phyloP scores from a whole-genome alignment of 139 green algal species.

The Tetradesmus lagerheimii region DNA sequence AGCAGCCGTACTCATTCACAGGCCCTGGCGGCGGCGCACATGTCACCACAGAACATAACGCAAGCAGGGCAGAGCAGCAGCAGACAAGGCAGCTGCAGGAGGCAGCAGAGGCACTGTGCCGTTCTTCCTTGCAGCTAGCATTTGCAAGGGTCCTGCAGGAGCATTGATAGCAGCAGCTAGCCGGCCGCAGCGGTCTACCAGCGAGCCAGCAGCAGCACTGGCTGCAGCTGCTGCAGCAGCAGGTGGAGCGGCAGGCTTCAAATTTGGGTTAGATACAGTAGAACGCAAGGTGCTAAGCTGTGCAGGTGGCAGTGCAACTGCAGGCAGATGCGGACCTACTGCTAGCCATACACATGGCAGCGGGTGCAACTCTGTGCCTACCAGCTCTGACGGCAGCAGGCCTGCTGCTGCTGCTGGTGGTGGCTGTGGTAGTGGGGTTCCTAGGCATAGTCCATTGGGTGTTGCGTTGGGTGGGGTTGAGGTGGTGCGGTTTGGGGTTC shows the following conservation, averaged over 20 bases:
- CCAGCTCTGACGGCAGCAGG: not conserved
- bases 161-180: not conserved
- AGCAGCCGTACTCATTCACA: not conserved
- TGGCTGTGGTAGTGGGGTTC: too few species aligned
- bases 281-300: constrained; percentile 1
- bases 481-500: constrained; percentile 17
- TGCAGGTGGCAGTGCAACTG: not conserved
- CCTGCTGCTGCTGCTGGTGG: not conserved
- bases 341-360: not conserved
- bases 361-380: not conserved
- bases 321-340: not conserved
- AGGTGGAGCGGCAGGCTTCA: not conserved
- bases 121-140: not conserved
- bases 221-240: constrained; percentile 1
- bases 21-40: not conserved
- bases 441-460: not conserved
- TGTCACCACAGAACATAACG: too few species aligned
- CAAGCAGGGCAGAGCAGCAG: too few species aligned
- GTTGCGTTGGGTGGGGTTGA: not conserved
- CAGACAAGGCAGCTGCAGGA: not conserved
- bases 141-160: not conserved
- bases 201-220: not conserved
- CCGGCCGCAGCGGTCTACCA: not conserved
- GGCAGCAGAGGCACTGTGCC: not conserved
- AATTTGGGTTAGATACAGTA: constrained; percentile 23